Evolutionary conservation across 1,284 basidiomycete species (phyloP), one percentile per base, ranked within the genome.

Genomic region (Cryptococcus floricola): DNA sequence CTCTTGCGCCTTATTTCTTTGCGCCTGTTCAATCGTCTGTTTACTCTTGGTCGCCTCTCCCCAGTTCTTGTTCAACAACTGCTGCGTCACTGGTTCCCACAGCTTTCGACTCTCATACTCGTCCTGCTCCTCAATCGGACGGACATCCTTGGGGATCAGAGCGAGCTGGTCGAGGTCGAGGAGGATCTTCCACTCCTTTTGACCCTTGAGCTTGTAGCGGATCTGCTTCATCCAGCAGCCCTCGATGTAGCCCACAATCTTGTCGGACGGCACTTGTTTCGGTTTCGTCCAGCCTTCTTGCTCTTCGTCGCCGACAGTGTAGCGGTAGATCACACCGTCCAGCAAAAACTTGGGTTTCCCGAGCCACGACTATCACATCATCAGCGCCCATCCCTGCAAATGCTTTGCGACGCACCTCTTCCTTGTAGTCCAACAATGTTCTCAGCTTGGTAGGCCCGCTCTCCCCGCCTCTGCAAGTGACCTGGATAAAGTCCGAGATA

Each of bases 401-500:
- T n/a, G 18, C 4, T 18, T 12, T 12, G 27, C 13, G 4, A 71
- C 84, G 49, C 59, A 89, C 88, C 84, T 98, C 93, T 69, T 98
- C 95, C 78, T 93, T 93, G 80, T 96, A 98, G 67, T 95, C 91
- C 56, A 96, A 83, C 57, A 98, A 83, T 7, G 90, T 82, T 53
- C 93, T 82, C 66, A 91, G 84, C 65, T 82, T 83, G 55, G 70
- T 73, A 39, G 81, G 78, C 18, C 81, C 82, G 18, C 82, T 79
- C 58, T 81, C 81, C 6, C 85, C 85, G 6, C 87, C 87, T 13
- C 81, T 81, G 70, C 89, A 92, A 18, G 90, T 95, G 67, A 98
- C 84, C 61, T 88, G 84, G 2, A 88, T 87, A 60, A 86, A 82
- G 62, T 77, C 74, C 44, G 66, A 69, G 62, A 76, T 75, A 0